phyloP scores from a whole-genome alignment of 768 basidiomycete species.

The Suillus clintonianus region DNA sequence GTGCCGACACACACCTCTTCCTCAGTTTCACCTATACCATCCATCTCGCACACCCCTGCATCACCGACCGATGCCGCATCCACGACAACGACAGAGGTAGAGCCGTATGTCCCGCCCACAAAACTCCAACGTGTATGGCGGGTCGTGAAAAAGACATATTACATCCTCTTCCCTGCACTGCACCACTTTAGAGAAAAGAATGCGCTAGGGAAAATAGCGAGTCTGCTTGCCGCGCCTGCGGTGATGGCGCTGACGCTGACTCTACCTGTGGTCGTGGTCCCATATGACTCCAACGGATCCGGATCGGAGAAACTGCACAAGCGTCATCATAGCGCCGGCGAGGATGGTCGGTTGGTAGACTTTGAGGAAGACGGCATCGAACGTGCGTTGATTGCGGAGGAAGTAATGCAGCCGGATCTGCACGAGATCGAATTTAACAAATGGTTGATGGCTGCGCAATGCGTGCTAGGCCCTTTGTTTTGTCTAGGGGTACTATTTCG shows the following conservation, averaged over 20 bases:
- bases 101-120: slow-evolving; percentile 42
- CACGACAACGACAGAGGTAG: slow-evolving; percentile 45
- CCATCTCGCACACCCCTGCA: slow-evolving; percentile 57
- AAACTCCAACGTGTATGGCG: slow-evolving; percentile 38
- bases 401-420: slow-evolving; percentile 69
- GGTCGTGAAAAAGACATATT: slow-evolving; percentile 44
- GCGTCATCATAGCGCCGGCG: slow-evolving; percentile 18
- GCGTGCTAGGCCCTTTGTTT: slow-evolving; percentile 79
- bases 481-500: slow-evolving; percentile 76
- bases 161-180: slow-evolving; percentile 85
- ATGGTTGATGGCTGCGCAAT: slow-evolving; percentile 86
- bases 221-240: slow-evolving; percentile 83
- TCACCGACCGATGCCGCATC: slow-evolving; percentile 41
- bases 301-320: slow-evolving; percentile 24
- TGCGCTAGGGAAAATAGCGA: slow-evolving; percentile 67
- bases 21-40: slow-evolving; percentile 45
- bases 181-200: slow-evolving; percentile 73
- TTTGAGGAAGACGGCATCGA: slow-evolving; percentile 80
- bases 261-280: slow-evolving; percentile 82
- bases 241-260: slow-evolving; percentile 86
- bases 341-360: slow-evolving; percentile 55
- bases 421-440: slow-evolving; percentile 71
- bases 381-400: slow-evolving; percentile 69
- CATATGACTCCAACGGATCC: slow-evolving; percentile 36
- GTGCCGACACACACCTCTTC: slow-evolving; percentile 12